These are phyloP conservation scores for Chimonanthus praecox DNA, from an alignment of 164 flowering plant genomes.

Conservation along the genomic window DNA sequence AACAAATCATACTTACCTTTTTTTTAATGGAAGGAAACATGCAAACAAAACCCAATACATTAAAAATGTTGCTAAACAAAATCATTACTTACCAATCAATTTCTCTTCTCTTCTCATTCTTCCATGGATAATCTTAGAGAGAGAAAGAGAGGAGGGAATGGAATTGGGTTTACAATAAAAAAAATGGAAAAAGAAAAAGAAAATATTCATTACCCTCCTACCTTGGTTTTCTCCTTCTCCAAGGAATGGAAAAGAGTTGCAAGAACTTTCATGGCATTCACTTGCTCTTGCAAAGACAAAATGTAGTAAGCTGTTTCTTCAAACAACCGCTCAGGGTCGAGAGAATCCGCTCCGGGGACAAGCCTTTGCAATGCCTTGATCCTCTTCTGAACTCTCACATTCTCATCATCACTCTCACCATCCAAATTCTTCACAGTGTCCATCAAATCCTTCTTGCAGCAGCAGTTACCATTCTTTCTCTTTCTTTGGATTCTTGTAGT, in stretches of 20 bases:
- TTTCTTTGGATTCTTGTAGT: slow-evolving; percentile 3
- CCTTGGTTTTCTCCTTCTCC: slow-evolving; percentile 14
- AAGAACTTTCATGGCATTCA: slow-evolving; percentile 42
- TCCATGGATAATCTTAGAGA: background rate
- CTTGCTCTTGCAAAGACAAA: slow-evolving; percentile 41
- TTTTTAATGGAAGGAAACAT: background rate
- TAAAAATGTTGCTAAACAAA: background rate
- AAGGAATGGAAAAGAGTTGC: slow-evolving; percentile 25
- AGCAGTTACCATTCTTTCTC: background rate
- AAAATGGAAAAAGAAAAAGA: too few species aligned
- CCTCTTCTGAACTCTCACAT: slow-evolving; percentile 42
- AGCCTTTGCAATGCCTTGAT: slow-evolving; percentile 45
- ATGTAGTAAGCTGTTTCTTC: slow-evolving; percentile 59
- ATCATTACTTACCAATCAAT: background rate
- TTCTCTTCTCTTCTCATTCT: background rate
- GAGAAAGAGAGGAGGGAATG: background rate
- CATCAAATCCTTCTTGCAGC: slow-evolving; percentile 3
- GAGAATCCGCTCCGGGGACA: slow-evolving; percentile 51
- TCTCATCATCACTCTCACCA: slow-evolving; percentile 19
- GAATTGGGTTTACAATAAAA: background rate
- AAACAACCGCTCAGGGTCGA: slow-evolving; percentile 43
- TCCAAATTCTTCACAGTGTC: slow-evolving; percentile 1
- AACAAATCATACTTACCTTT: background rate
- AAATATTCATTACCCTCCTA: slow-evolving; percentile 4
- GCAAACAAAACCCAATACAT: background rate